phyloP scores from a whole-genome alignment of 2,329 filamentous ascomycete species.

The Hypoxylon rubiginosum region DNA sequence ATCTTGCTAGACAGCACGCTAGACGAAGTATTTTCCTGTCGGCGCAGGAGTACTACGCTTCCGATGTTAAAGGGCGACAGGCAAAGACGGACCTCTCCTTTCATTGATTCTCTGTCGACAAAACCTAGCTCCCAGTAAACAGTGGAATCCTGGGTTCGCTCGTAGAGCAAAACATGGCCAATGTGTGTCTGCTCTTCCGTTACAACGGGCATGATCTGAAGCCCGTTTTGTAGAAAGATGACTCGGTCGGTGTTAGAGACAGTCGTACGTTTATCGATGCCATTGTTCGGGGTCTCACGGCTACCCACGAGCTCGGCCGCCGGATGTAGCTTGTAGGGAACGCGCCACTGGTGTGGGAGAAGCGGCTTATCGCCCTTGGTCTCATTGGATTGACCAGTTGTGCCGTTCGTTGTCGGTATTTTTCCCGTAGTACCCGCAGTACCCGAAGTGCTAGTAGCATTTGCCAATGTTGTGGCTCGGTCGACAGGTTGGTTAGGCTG shows the following conservation, averaged over 20 bases:
- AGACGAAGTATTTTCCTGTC: constrained; percentile 1
- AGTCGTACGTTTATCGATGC: no score
- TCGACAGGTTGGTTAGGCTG: no score
- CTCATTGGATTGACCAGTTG: not conserved
- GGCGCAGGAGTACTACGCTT: constrained; percentile 31
- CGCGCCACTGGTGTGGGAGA: not conserved
- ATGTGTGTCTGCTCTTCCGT: not conserved
- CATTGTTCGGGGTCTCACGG: not conserved
- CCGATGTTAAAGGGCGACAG: constrained; percentile 16
- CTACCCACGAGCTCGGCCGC: not conserved
- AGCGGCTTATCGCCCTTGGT: not conserved
- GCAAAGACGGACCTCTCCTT: constrained; percentile 41
- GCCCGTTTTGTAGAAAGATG: constrained; percentile 17
- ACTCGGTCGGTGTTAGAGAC: constrained; percentile 1
- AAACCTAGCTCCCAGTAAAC: constrained; percentile 38
- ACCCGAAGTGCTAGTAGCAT: not conserved
- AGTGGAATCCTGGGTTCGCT: constrained; percentile 11
- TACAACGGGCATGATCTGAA: not conserved
- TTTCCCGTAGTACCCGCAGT: not conserved
- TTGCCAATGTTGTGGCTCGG: not conserved
- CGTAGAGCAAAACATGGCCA: constrained; percentile 34
- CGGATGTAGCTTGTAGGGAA: not conserved
- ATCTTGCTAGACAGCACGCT: constrained; percentile 19
- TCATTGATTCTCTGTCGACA: constrained; percentile 10
- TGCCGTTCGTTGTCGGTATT: not conserved